Conservation (phyloP, 1,284 basidiomycete genomes). For the Phylloboletellus chloephorus region DNA sequence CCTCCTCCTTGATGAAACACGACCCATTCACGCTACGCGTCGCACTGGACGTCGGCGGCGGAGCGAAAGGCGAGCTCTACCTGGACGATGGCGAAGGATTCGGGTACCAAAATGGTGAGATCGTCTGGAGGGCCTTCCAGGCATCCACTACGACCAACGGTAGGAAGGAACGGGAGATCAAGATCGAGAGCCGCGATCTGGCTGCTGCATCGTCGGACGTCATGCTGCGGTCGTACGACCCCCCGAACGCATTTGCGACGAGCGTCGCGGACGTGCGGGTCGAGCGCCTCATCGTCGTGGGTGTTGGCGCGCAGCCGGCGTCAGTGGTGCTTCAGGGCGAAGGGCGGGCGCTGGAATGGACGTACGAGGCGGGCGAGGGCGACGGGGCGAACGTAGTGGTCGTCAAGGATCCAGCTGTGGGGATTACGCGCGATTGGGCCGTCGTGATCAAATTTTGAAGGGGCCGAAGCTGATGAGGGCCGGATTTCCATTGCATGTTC, state of each 20-base stretch:
- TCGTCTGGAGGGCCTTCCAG: slow-evolving; percentile 77
- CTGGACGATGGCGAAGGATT: slow-evolving; percentile 93
- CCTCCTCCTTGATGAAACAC: slow-evolving; percentile 81
- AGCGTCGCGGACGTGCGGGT: slow-evolving; percentile 66
- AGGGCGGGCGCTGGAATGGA: slow-evolving; percentile 42
- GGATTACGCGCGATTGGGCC: slow-evolving; percentile 66
- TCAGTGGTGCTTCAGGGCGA: slow-evolving; percentile 55
- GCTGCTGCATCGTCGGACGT: slow-evolving; percentile 43
- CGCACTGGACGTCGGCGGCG: slow-evolving; percentile 63
- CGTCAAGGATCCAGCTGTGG: slow-evolving; percentile 77
- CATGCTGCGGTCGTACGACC: slow-evolving; percentile 49
- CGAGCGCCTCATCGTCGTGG: slow-evolving; percentile 77
- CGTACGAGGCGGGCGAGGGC: slow-evolving; percentile 33
- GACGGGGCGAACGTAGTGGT: slow-evolving; percentile 61
- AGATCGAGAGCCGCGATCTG: slow-evolving; percentile 53
- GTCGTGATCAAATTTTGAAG: slow-evolving; percentile 41
- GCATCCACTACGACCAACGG: slow-evolving; percentile 40
- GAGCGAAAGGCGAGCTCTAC: slow-evolving; percentile 83
- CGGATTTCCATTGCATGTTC: no score
- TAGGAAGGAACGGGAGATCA: slow-evolving; percentile 32
- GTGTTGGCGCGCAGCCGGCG: slow-evolving; percentile 58
- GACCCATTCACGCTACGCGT: slow-evolving; percentile 94
- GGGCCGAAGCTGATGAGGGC: not conserved
- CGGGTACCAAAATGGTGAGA: slow-evolving; percentile 70
- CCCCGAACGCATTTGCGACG: slow-evolving; percentile 64